Conservation (phyloP, 768 basidiomycete genomes). For the Piloderma croceum region DNA sequence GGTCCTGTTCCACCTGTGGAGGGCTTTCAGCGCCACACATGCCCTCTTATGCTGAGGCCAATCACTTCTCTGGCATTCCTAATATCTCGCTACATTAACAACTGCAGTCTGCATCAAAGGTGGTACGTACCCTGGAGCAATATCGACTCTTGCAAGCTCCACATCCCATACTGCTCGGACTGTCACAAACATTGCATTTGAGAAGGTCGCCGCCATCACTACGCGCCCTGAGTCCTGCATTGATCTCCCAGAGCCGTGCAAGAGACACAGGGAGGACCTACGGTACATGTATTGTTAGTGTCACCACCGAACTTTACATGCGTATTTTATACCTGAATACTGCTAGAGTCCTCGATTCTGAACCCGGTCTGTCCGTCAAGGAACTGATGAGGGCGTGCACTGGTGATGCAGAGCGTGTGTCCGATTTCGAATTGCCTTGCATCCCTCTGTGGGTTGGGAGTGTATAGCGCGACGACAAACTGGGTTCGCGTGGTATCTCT, state of each 20-base stretch:
- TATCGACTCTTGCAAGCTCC: slow-evolving; percentile 14
- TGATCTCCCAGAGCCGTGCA: slow-evolving; percentile 11
- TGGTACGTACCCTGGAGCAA: slow-evolving; percentile 12
- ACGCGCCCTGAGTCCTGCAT: slow-evolving; percentile 12
- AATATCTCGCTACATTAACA: no score
- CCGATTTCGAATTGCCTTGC: slow-evolving; percentile 11
- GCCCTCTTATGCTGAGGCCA: no score
- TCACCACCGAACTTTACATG: neutral
- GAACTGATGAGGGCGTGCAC: slow-evolving; percentile 14
- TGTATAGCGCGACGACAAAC: slow-evolving; percentile 18
- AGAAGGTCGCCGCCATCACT: slow-evolving; percentile 11
- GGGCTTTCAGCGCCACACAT: no score
- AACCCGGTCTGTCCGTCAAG: slow-evolving; percentile 18
- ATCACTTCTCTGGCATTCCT: no score
- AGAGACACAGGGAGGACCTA: slow-evolving; percentile 11
- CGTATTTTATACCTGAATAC: slow-evolving; percentile 7
- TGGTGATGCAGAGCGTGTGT: slow-evolving; percentile 15
- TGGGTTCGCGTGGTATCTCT: slow-evolving; percentile 11
- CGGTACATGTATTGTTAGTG: neutral
- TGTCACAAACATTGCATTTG: slow-evolving; percentile 16
- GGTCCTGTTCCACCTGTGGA: no score
- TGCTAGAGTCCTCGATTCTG: slow-evolving; percentile 17
- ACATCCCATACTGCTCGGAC: slow-evolving; percentile 5
- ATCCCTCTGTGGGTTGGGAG: slow-evolving; percentile 13
- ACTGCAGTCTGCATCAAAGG: no score